Conservation (phyloP, 371 early-diverging fungal genomes). For the Actinomucor elegans region DNA sequence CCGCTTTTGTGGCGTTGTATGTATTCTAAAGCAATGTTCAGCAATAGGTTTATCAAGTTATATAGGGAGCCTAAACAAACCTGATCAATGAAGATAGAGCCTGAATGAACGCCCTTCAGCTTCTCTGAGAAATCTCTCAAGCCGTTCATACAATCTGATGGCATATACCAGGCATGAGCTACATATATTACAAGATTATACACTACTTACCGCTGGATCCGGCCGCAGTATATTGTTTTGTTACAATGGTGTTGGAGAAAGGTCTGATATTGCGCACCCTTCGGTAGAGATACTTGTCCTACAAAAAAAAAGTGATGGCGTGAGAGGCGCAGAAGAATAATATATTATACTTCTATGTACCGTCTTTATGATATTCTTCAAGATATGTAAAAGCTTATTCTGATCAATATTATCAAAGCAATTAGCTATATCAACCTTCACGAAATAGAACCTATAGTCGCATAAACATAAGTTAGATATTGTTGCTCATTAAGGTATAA, state of each 20-base stretch:
- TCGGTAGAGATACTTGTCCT: too few species aligned
- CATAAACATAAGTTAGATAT: not conserved
- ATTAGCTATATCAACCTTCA: slow-evolving; percentile 77
- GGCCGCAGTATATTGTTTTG: too few species aligned
- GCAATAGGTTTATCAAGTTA: not conserved
- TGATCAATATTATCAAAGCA: slow-evolving; percentile 86
- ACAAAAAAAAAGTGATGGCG: too few species aligned
- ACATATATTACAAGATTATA: too few species aligned
- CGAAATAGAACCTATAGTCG: slow-evolving; percentile 57
- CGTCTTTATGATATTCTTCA: slow-evolving; percentile 35
- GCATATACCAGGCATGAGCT: too few species aligned
- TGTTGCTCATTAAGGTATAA: not conserved
- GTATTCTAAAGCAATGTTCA: not conserved
- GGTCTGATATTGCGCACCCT: too few species aligned
- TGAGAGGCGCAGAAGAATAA: too few species aligned
- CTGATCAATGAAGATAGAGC: slow-evolving; percentile 7
- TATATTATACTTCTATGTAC: too few species aligned
- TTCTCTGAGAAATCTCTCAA: too few species aligned
- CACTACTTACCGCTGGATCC: too few species aligned
- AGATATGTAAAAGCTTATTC: slow-evolving; percentile 54
- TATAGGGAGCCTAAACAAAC: not conserved
- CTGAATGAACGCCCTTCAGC: not conserved
- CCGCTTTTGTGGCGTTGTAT: not conserved
- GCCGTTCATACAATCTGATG: too few species aligned
- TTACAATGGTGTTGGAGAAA: too few species aligned